A percentile compares a stretch with the other conserved stretches of the same genome.
phyloP scores from a whole-genome alignment of 2,329 filamentous ascomycete genomes.

The Penicillium verrucosum region DNA sequence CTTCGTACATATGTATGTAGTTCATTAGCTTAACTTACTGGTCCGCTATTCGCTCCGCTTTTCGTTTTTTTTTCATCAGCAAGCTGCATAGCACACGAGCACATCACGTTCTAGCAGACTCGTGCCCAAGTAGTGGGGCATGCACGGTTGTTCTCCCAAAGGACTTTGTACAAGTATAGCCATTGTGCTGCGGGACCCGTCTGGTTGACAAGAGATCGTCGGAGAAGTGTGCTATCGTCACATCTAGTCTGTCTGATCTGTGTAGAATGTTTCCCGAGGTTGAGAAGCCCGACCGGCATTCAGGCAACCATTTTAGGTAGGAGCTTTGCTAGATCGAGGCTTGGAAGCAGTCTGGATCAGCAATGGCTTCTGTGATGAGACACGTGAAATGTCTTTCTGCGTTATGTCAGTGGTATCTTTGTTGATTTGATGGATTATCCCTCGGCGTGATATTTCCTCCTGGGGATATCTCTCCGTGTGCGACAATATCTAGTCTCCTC shows the following conservation, averaged over 20 bases:
- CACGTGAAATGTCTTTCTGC: background rate
- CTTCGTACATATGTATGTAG: background rate
- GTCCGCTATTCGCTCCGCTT: background rate
- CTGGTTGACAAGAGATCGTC: conserved; percentile 1
- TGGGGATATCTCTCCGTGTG: background rate
- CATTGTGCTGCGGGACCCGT: conserved; percentile 5
- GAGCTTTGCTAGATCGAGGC: background rate
- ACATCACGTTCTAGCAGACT: conserved; percentile 5
- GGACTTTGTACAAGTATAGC: background rate
- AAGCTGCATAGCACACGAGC: conserved; percentile 5
- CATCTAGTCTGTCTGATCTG: background rate
- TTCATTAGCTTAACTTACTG: background rate
- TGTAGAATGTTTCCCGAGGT: background rate
- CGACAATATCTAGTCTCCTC: background rate
- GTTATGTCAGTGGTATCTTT: background rate
- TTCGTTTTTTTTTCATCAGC: background rate
- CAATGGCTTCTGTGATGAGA: background rate
- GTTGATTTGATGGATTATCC: background rate
- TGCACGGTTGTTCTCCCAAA: conserved; percentile 11
- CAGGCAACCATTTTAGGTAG: background rate
- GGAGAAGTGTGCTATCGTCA: background rate
- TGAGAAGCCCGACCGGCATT: background rate
- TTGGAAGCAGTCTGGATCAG: background rate
- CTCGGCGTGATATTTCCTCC: background rate
- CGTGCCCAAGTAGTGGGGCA: conserved; percentile 12